These are phyloP conservation scores for Pythium phragmitis DNA, from an alignment of 352 stramenopile genomes.

Conservation along the genomic window DNA sequence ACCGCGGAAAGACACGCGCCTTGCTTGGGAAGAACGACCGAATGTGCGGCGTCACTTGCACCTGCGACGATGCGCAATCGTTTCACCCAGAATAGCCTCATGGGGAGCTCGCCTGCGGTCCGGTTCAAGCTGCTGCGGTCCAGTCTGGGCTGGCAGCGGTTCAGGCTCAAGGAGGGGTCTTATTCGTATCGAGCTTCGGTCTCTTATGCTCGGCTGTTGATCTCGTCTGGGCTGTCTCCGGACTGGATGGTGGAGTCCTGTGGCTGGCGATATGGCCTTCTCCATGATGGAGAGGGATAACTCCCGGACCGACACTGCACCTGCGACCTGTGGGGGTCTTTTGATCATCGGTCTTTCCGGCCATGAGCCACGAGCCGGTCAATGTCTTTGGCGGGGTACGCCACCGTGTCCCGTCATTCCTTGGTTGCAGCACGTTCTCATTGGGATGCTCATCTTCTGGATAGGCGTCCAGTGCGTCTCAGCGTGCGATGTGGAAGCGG, in stretches of 20 bases:
- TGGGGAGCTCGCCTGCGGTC: not conserved
- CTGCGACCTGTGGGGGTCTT: not conserved
- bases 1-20: constrained; percentile 10
- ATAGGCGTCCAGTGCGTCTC: constrained; percentile 51
- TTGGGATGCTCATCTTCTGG: not conserved
- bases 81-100: constrained; percentile 4
- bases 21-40: not conserved
- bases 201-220: constrained; percentile 3
- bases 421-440: not conserved
- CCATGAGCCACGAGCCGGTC: constrained; percentile 20
- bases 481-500: constrained; percentile 70
- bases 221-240: not conserved
- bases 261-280: not conserved
- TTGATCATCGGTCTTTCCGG: not conserved
- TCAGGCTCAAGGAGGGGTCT: not conserved
- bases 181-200: not conserved
- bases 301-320: not conserved
- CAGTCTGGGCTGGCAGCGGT: not conserved
- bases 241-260: not conserved
- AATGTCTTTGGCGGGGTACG: constrained; percentile 42
- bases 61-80: not conserved
- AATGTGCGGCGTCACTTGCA: constrained; percentile 18
- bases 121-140: not conserved
- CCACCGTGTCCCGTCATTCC: not conserved
- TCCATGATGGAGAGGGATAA: not conserved